phyloP scores from a whole-genome alignment of 371 early-diverging fungal species.

The Lichtheimia ramosa region DNA sequence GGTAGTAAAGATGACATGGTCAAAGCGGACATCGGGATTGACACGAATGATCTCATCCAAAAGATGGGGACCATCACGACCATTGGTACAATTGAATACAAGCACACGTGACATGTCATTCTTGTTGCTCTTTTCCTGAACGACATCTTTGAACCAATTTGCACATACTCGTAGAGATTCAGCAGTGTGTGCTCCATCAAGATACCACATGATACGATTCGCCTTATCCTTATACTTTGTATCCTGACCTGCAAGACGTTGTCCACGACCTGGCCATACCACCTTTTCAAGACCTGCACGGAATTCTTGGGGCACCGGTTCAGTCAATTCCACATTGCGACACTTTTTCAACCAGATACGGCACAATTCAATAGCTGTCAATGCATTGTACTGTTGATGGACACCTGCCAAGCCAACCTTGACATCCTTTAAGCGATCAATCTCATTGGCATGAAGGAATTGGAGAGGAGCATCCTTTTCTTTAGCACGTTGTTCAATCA shows the following conservation, averaged over 20 bases:
- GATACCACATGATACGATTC: conserved; percentile 64
- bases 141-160: conserved; percentile 67
- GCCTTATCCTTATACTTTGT: conserved; percentile 43
- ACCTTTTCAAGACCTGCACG: conserved; percentile 63
- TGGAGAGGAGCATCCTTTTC: conserved; percentile 51
- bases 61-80: conserved; percentile 67
- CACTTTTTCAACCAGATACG: conserved; percentile 59
- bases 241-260: conserved; percentile 39
- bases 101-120: conserved; percentile 47
- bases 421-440: conserved; percentile 14
- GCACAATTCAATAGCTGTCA: conserved; percentile 74
- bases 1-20: conserved; percentile 76
- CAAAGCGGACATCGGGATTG: conserved; percentile 47
- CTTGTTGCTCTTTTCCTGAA: conserved; percentile 17
- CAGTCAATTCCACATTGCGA: conserved; percentile 24
- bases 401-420: conserved; percentile 66
- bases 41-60: conserved; percentile 49
- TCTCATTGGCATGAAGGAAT: conserved; percentile 12
- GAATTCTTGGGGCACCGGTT: conserved; percentile 50
- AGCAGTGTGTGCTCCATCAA: conserved; percentile 95
- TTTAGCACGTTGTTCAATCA: conserved; percentile 67
- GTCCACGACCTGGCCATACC: conserved; percentile 91
- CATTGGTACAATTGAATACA: conserved; percentile 88
- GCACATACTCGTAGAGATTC: conserved; percentile 85
- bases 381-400: conserved; percentile 87